Evolutionary conservation across 2,329 filamentous ascomycete genomes (phyloP).

Genomic region (Aspergillus vadensis): DNA sequence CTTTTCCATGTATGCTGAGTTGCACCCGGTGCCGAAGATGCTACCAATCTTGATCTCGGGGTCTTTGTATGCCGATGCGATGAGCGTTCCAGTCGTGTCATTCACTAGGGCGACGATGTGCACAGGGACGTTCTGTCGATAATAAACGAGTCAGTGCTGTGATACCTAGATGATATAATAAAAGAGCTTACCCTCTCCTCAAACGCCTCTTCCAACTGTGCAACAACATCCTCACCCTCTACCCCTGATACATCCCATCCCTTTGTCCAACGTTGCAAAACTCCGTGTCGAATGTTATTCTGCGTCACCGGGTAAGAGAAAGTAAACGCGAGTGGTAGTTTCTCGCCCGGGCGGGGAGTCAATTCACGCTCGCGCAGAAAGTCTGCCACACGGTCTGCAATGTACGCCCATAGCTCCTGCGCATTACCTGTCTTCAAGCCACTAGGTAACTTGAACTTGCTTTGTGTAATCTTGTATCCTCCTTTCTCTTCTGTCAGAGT

Average conservation of each 20-base stretch:
- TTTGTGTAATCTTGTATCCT: constrained; percentile 82
- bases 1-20: constrained; percentile 92
- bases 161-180: neutral
- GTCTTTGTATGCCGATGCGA: constrained; percentile 89
- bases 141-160: neutral
- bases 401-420: constrained; percentile 83
- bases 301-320: constrained; percentile 89
- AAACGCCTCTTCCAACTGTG: constrained; percentile 75
- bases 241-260: constrained; percentile 87
- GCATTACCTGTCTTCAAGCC: constrained; percentile 76
- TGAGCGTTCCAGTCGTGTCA: constrained; percentile 89
- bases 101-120: constrained; percentile 86
- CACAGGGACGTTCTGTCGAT: constrained; percentile 71
- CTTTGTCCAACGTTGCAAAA: constrained; percentile 89
- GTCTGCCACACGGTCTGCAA: constrained; percentile 77
- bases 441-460: constrained; percentile 82
- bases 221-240: constrained; percentile 80
- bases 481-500: constrained; percentile 74
- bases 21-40: constrained; percentile 94
- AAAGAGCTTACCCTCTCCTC: constrained; percentile 55
- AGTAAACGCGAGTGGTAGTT: constrained; percentile 78
- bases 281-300: constrained; percentile 78
- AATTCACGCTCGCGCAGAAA: constrained; percentile 70
- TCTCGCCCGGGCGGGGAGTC: constrained; percentile 53
- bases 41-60: constrained; percentile 84